Base-by-base conservation (phyloP, 495 filamentous ascomycete genomes). In the Rusavskia elegans region DNA sequence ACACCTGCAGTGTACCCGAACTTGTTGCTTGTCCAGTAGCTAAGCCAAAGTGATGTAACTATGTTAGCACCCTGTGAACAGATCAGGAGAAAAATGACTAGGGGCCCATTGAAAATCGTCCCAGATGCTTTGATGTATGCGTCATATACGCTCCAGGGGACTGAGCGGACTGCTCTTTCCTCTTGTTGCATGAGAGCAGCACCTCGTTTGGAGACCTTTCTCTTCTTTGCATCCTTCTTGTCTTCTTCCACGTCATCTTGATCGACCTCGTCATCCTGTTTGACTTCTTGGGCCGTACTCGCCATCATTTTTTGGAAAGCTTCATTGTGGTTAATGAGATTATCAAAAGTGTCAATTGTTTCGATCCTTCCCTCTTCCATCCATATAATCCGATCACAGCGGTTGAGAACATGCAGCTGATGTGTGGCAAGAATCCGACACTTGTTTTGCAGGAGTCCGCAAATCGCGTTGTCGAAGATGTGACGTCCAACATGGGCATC, bases 391-490 rank as follows among this genome's bases (percentile, higher is more conserved):
- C 89, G 74, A 60, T 96, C 87, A 61, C 88, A 95, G 27, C 89
- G 85, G 57, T 77, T 84, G 16, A 96, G 76, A 23, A 97, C 89
- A 68, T 92, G 89, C 6, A 95, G 76, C 62, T 96, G 92, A 65
- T 98, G 92, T 0, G 92, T 98, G 5, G 90, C 92, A 36, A 98
- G 73, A 32, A 97, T 83, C 30, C 92, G 72, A 62, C 86, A 89
- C 57, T 95, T 93, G 65, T 90, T 77, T 57, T 85, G 85, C 48
- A 98, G 71, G 25, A 96, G 71, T 27, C 90, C 92, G 45, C 87
- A 81, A 45, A 98, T 96, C 36, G 88, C 92, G 53, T 94, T 81
- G 61, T 96, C 89, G 70, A 98, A 95, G 62, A 98, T 92, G 63
- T 95, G 90, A 16, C 85, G 81, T 13, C 90, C 92, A 49, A 90